Evolutionary conservation across 1,284 basidiomycete species (phyloP).

Genomic region (Inonotus hispidus): DNA sequence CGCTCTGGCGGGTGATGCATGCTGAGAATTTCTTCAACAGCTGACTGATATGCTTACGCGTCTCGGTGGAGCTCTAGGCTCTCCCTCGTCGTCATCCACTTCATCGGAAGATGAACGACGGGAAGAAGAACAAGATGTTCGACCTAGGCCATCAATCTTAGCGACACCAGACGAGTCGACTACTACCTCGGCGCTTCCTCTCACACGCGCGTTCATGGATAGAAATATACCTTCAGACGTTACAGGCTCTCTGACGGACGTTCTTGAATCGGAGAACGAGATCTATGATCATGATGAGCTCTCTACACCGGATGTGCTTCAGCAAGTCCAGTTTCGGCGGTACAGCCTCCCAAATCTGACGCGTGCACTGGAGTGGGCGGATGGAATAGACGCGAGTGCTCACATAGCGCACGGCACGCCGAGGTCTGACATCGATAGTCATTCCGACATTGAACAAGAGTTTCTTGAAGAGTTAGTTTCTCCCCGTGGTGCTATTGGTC

Average conservation of each 20-base stretch:
- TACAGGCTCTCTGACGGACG: background rate
- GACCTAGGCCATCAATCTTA: conserved; percentile 3
- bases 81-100: background rate
- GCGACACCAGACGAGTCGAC: conserved; percentile 2
- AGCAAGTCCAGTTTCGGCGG: background rate
- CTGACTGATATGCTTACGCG: conserved; percentile 1
- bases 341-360: background rate
- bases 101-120: conserved; percentile 2
- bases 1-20: background rate
- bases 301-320: background rate
- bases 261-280: conserved; percentile 1
- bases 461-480: background rate
- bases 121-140: background rate
- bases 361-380: background rate
- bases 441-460: background rate
- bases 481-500: background rate
- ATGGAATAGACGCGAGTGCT: background rate
- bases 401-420: background rate
- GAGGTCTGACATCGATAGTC: background rate
- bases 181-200: conserved; percentile 5
- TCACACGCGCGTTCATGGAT: conserved; percentile 18
- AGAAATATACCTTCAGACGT: conserved; percentile 3
- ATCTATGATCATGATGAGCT: background rate
- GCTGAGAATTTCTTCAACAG: background rate
- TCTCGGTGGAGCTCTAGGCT: background rate